Percentiles rank a stretch among this genome's conserved stretches.
These are phyloP conservation scores for Fomitiporia mediterranea DNA, from an alignment of 1,284 basidiomycete genomes.

Conservation along the genomic window DNA sequence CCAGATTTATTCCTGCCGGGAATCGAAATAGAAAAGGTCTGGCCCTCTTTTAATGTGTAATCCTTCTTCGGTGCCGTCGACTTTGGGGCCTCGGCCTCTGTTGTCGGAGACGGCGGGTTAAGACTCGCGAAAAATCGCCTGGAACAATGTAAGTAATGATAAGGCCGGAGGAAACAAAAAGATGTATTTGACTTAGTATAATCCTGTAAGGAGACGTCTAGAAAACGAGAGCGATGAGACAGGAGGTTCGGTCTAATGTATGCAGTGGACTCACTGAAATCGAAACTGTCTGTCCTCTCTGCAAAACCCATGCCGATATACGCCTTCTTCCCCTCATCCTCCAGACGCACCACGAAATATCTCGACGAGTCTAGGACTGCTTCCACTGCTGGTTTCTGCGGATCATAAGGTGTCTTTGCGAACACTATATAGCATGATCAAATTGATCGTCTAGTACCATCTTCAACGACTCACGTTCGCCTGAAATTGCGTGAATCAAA, in stretches of 20 bases:
- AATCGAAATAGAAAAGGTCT: conserved; percentile 90
- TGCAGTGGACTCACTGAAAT: conserved; percentile 67
- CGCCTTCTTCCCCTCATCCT: conserved; percentile 81
- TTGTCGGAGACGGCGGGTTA: conserved; percentile 46
- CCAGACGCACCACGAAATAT: conserved; percentile 92
- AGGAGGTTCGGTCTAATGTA: background rate
- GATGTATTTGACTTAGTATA: conserved; percentile 72
- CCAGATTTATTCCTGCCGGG: conserved; percentile 59
- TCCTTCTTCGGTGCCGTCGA: conserved; percentile 87
- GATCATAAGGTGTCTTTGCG: conserved; percentile 86
- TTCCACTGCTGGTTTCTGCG: conserved; percentile 81
- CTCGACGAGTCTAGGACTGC: conserved; percentile 94
- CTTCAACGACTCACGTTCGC: conserved; percentile 48
- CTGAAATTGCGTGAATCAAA: conserved; percentile 32
- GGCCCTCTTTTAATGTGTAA: conserved; percentile 93
- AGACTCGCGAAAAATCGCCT: conserved; percentile 60
- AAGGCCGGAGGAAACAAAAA: background rate
- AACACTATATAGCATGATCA: conserved; percentile 55
- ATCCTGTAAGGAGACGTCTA: conserved; percentile 92
- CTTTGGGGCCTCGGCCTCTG: conserved; percentile 45
- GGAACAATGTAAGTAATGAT: background rate
- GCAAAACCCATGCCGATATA: conserved; percentile 94
- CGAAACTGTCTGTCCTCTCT: conserved; percentile 89
- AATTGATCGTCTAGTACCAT: conserved; percentile 14
- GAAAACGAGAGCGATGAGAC: background rate